Conservation (phyloP, 2,329 filamentous ascomycete genomes). For the Ambrosiella cleistominuta region DNA sequence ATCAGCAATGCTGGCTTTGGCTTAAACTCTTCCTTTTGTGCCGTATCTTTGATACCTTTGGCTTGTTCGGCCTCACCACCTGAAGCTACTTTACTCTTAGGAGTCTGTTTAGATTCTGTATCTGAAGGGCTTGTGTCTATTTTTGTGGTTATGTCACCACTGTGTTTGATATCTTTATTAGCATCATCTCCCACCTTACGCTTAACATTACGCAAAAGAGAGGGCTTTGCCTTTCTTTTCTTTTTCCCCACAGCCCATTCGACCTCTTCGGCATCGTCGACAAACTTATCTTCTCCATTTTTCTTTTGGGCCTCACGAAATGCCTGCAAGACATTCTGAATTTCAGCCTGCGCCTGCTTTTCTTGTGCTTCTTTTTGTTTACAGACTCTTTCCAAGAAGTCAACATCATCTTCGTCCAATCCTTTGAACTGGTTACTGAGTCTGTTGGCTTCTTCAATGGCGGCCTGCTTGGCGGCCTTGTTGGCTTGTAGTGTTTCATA, state of each 20-base stretch:
- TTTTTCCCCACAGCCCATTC: conserved; percentile 19
- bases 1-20: conserved; percentile 20
- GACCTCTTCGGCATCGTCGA: conserved; percentile 14
- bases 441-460: conserved; percentile 56
- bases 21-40: not conserved
- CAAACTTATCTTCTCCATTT: conserved; percentile 15
- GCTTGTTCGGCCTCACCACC: not conserved
- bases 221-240: conserved; percentile 13
- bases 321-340: conserved; percentile 35
- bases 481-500: conserved; percentile 67
- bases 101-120: not conserved
- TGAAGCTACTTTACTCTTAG: not conserved
- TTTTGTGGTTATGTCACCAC: not conserved
- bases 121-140: not conserved
- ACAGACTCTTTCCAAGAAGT: conserved; percentile 48
- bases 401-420: conserved; percentile 63
- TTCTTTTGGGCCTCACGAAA: conserved; percentile 27
- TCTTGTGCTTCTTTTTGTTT: conserved; percentile 34
- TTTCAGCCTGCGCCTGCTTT: conserved; percentile 35
- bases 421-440: conserved; percentile 62
- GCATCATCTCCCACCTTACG: conserved; percentile 18
- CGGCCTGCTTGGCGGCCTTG: conserved; percentile 61
- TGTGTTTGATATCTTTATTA: not conserved
- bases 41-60: not conserved
- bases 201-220: conserved; percentile 19